Conservation (phyloP, 257 asterid species). For the Phtheirospermum japonicum region DNA sequence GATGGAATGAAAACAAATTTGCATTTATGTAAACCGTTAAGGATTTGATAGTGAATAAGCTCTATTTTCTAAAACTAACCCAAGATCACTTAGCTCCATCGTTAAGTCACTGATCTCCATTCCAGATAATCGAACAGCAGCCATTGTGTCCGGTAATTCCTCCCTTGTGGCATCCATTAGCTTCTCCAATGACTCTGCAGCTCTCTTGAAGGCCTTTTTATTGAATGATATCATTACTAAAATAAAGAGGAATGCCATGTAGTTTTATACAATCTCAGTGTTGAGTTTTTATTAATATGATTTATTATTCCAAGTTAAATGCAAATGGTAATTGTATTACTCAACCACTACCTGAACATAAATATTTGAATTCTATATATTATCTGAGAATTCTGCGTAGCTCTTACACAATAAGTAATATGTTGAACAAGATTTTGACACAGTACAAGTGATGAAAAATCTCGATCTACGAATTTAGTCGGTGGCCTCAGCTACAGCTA, state of each 20-base stretch:
- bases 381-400: constrained; percentile 3
- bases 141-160: constrained; percentile 95
- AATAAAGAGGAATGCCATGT: constrained; percentile 4
- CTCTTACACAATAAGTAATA: not conserved
- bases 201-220: constrained; percentile 78
- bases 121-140: constrained; percentile 91
- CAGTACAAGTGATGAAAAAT: not conserved
- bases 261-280: not conserved
- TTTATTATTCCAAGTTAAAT: constrained; percentile 12
- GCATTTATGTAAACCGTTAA: not conserved
- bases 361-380: constrained; percentile 1
- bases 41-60: constrained; percentile 17
- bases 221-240: constrained; percentile 20
- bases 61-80: constrained; percentile 40
- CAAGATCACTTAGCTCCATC: constrained; percentile 88
- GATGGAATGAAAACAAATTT: not conserved
- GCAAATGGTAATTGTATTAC: constrained; percentile 13
- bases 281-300: not conserved
- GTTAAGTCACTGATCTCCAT: constrained; percentile 94
- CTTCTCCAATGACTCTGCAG: constrained; percentile 78
- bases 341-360: constrained; percentile 2
- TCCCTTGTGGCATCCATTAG: constrained; percentile 78
- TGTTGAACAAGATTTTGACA: not conserved
- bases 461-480: not conserved
- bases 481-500: constrained; percentile 5